Percentiles rank a stretch among this genome's conserved stretches.
phyloP scores from a whole-genome alignment of 2,329 filamentous ascomycete genomes.

The Neonectria punicea region DNA sequence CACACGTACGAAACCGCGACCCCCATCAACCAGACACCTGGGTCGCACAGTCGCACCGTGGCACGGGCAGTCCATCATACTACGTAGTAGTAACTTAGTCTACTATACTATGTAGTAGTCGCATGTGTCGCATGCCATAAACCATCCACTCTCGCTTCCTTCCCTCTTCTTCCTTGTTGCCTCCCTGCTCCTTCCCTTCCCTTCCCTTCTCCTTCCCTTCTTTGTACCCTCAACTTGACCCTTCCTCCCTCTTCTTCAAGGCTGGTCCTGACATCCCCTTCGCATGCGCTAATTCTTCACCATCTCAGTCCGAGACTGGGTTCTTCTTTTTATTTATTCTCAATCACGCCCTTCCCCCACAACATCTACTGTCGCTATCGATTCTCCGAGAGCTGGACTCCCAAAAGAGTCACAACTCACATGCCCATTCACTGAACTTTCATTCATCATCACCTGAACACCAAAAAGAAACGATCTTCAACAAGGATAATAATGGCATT shows the following conservation, averaged over 20 bases:
- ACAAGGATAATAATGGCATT: slow-evolving; percentile 25
- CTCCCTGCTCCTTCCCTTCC: slow-evolving; percentile 24
- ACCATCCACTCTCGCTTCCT: background rate
- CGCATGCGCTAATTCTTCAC: slow-evolving; percentile 30
- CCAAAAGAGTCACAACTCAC: background rate
- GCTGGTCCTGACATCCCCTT: slow-evolving; percentile 37
- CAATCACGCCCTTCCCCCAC: background rate
- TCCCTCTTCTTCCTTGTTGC: slow-evolving; percentile 20
- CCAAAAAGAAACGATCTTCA: background rate
- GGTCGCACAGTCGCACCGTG: background rate
- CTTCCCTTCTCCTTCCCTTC: slow-evolving; percentile 30
- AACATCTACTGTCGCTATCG: slow-evolving; percentile 23
- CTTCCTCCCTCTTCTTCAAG: slow-evolving; percentile 35
- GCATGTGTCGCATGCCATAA: background rate
- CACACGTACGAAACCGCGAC: slow-evolving; percentile 6
- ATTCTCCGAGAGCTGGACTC: slow-evolving; percentile 17
- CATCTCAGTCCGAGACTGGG: slow-evolving; percentile 38
- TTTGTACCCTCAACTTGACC: slow-evolving; percentile 27
- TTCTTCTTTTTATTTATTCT: slow-evolving; percentile 11
- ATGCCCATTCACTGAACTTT: background rate
- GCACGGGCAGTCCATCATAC: background rate
- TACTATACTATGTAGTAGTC: no score
- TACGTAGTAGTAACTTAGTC: background rate
- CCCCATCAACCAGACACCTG: background rate
- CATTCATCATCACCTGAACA: background rate